Base-by-base conservation (phyloP, 1,139 yeast genomes). In the Pneumocystis jirovecii region DNA sequence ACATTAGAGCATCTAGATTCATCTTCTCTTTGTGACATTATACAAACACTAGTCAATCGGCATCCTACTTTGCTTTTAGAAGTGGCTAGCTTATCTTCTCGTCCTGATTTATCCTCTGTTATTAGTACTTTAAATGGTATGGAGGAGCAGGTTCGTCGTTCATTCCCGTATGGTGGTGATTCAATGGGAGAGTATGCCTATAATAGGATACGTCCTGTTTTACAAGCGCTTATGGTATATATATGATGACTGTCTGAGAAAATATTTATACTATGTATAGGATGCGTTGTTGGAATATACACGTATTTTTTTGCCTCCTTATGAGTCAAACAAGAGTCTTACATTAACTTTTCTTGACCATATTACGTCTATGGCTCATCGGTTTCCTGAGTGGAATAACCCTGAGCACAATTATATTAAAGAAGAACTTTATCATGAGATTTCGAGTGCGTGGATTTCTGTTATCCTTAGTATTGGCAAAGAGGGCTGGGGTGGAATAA, bases 111-210 rank as follows among this genome's bases (percentile, higher is more conserved):
- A 4, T 74, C 76, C 19, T 79, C 81, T 67, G 82, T 88, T 5
- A 74, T 86, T 39, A 77, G 76, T 15, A 77, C 83, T 44, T 76
- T 89, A 65, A 75, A 77, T 56, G 73, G 73, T 15, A 84, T 85
- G 70, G 76, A 81, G 64, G 77, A 79, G 19, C 71, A 72, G 2
- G 82, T 88, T 39, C 72, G 77, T 44, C 74, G 75, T 29, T 80
- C 81, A 67, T 75, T 89, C 69, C 96, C 96, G 0, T 88, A 87
- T 74, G 85, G 85, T 70, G 89, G 89, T 68, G 89, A 86, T 70
- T 78, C 80, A 29, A 79, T 81, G 64, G 84, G 87, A 64, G 97
- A 91, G 74, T 93, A 93, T 73, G 86, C 96, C n/a, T 93, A 86
- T 75, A 79, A 89, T 67, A 80, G 97, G 67, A 87, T 91, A 65